Base-by-base conservation (phyloP, 148 eudicot species). In the Fagopyrum tataricum region DNA sequence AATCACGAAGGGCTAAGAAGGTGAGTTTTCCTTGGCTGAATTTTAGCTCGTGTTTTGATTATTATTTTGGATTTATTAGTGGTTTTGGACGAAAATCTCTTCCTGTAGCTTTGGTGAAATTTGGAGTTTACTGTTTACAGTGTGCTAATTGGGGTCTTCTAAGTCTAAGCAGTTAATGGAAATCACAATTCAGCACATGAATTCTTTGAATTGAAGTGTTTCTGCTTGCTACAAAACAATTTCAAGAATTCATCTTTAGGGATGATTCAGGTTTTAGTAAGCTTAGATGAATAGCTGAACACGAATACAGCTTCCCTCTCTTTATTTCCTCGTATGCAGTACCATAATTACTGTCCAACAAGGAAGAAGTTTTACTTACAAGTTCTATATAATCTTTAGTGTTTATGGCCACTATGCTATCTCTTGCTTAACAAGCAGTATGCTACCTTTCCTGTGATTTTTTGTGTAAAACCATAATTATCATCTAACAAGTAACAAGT, bases 1-100 rank as follows among this genome's bases (percentile, higher is more conserved):
- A 44, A 61, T 72, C 82, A 14, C 83, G 86, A 37, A 80, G 72
- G 71, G 74, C 90, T 52, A 90, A 79, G 81, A 85, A 85, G 91
- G 94, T 88, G 72, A 61, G 42, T 64, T 64, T 64, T 39, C 20
- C n/a, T 64, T 64, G 43, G 43, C 44, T 39, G 69, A 15, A 64
- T 4, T 37, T 62, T 64, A 39, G 42, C 9, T 15, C 15, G 9
- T 64, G 43, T 14, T 64, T 18, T 10, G 18, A 37, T 37, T 14
- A 0, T 11, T 23, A 24, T 21, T 2, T 59, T 59, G 66, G 5
- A 17, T 23, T 23, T 10, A 59, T 23, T 10, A 59, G 61, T 21
- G 24, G 64, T 24, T 59, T 59, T n/a, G 37, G 55, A 49, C 55
- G n/a, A 49, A 4, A 49, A 14, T 49, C 18, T 49, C 55, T 18